Evolutionary conservation across 352 stramenopile species (phyloP).

Genomic region (Hyaloperonospora brassicae): DNA sequence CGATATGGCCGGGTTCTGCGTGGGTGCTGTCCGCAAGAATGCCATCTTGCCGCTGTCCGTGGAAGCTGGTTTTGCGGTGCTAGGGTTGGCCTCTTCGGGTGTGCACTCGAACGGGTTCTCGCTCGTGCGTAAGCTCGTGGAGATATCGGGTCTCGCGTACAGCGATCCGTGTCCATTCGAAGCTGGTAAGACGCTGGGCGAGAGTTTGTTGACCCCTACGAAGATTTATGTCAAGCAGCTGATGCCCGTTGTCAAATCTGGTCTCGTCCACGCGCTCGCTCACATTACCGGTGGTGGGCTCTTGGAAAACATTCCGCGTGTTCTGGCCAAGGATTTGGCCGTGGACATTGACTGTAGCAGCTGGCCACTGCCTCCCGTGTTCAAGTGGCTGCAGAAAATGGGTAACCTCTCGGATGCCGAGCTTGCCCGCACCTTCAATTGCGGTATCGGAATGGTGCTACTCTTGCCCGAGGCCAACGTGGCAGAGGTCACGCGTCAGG

Average conservation of each 20-base stretch:
- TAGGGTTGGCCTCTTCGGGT: constrained; percentile 93
- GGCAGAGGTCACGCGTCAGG: constrained; percentile 73
- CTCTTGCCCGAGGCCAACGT: constrained; percentile 89
- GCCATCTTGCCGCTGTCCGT: constrained; percentile 85
- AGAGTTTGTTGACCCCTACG: constrained; percentile 93
- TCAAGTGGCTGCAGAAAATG: constrained; percentile 95
- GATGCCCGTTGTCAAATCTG: constrained; percentile 68
- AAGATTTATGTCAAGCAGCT: constrained; percentile 96
- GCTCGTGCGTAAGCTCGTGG: constrained; percentile 94
- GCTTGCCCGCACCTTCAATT: constrained; percentile 98
- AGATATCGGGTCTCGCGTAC: constrained; percentile 83
- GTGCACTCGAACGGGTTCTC: constrained; percentile 99
- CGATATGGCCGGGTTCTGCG: constrained; percentile 97
- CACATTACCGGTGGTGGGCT: constrained; percentile 98
- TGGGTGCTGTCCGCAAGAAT: constrained; percentile 91
- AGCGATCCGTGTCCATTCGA: constrained; percentile 73
- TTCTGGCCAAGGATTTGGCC: constrained; percentile 87
- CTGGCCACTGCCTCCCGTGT: constrained; percentile 92
- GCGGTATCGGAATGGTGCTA: constrained; percentile 97
- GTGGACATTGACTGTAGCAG: constrained; percentile 89
- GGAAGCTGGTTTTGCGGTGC: constrained; percentile 84
- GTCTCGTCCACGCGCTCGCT: constrained; percentile 88
- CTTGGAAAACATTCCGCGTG: constrained; percentile 96
- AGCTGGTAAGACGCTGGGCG: constrained; percentile 82
- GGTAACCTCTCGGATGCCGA: constrained; percentile 91